phyloP scores from a whole-genome alignment of 805 yeast species.

The Candida tallmaniae region DNA sequence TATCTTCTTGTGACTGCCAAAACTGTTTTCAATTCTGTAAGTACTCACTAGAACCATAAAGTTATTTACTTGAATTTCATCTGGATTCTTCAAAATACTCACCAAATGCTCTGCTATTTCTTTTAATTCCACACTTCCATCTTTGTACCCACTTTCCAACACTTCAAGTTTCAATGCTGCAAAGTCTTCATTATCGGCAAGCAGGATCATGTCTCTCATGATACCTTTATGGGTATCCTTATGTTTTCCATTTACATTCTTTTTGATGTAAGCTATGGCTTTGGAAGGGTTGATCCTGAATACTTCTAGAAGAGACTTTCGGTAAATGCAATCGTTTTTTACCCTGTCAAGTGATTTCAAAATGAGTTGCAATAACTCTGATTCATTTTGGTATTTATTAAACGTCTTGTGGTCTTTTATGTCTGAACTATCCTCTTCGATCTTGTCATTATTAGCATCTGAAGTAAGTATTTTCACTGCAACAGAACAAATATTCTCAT shows the following conservation, averaged over 20 bases:
- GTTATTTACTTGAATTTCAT: constrained; percentile 17
- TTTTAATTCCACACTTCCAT: constrained; percentile 12
- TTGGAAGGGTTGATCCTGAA: constrained; percentile 23
- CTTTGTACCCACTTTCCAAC: constrained; percentile 26
- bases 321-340: constrained; percentile 21
- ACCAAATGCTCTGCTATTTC: constrained; percentile 26
- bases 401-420: neutral
- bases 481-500: constrained; percentile 6
- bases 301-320: constrained; percentile 28
- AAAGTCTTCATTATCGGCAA: constrained; percentile 19
- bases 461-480: constrained; percentile 4
- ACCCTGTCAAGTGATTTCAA: constrained; percentile 9
- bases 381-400: neutral
- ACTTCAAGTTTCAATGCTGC: constrained; percentile 30
- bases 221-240: constrained; percentile 25
- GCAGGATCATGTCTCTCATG: constrained; percentile 23
- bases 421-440: neutral
- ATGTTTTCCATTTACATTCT: constrained; percentile 21
- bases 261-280: constrained; percentile 29
- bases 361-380: constrained; percentile 6
- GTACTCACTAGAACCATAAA: constrained; percentile 24
- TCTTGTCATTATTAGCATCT: constrained; percentile 1
- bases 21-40: constrained; percentile 24
- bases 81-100: constrained; percentile 15
- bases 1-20: constrained; percentile 16